Base-by-base conservation (phyloP, 352 stramenopile genomes). In the Pythium phragmitis region DNA sequence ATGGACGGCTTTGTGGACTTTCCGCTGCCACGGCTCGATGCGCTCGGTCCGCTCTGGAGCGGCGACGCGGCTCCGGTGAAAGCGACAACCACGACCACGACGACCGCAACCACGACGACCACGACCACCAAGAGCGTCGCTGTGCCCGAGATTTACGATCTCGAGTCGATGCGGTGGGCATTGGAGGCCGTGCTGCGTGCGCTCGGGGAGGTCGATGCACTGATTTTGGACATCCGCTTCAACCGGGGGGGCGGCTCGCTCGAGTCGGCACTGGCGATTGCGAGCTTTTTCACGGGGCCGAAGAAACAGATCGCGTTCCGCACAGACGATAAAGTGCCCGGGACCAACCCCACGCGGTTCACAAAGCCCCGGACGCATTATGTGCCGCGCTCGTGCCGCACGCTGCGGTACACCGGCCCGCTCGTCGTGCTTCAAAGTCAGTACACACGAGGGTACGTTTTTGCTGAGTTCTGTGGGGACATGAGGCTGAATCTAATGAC, bases 91-190 rank as follows among this genome's bases (percentile, higher is more conserved):
- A 42, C 49, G 37, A 54, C 59, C 14, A 39, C 60, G 7, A 53
- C n/a, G 3, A 21, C 43, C 30, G 34, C 48, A 12, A 28, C 46
- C 21, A 23, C n/a, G 4, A 30, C 39, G 5, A 57, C 39, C 19
- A 30, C 47, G 19, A 48, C 60, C 17, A 45, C 17, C 52, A 68
- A 68, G 39, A 58, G 39, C 11, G 34, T 69, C 50, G 52, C 70
- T 0, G 83, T 94, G 19, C 85, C 85, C 1, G 82, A 92, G 68
- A 85, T 91, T 19, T 94, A 91, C 60, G 85, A 94, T 60, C 58
- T 94, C n/a, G 85, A 94, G 68, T 87, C 83, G 7, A 92, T 94
- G 83, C 83, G 83, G 16, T 94, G 85, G 85, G 88, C 85, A 30
- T 65, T 94, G n/a, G 83, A 94, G 72, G 83, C 85, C 9, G 87